Percentiles rank a stretch among this genome's conserved stretches.
These are phyloP conservation scores for Verruconis gallopava DNA, from an alignment of 2,329 filamentous ascomycete genomes.

Conservation along the genomic window DNA sequence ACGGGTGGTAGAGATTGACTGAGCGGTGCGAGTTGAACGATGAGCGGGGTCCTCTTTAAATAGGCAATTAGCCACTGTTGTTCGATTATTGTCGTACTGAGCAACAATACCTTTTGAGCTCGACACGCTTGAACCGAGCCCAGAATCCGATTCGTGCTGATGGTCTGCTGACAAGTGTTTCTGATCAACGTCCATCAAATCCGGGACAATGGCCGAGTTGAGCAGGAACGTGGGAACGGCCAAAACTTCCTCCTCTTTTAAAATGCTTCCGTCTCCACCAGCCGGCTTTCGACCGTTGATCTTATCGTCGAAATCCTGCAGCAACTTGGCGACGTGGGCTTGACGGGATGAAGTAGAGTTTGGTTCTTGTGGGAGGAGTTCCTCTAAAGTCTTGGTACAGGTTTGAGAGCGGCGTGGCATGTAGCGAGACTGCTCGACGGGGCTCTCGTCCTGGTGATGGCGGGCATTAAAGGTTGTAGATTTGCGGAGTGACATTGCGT, in stretches of 20 bases:
- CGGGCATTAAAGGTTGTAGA: conserved; percentile 36
- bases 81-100: conserved; percentile 3
- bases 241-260: conserved; percentile 36
- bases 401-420: conserved; percentile 36
- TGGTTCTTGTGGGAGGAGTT: conserved; percentile 28
- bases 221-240: conserved; percentile 34
- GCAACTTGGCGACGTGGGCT: conserved; percentile 30
- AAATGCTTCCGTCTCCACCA: conserved; percentile 20
- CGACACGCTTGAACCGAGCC: conserved; percentile 69
- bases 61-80: conserved; percentile 32
- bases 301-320: conserved; percentile 33
- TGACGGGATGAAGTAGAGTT: conserved; percentile 22
- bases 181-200: conserved; percentile 26
- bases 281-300: conserved; percentile 15
- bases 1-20: conserved; percentile 23
- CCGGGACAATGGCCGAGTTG: conserved; percentile 21
- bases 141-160: conserved; percentile 73
- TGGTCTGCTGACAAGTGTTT: conserved; percentile 35
- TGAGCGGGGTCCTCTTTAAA: conserved; percentile 16
- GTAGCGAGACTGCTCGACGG: conserved; percentile 24
- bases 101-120: conserved; percentile 32
- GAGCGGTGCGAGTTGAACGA: conserved; percentile 23
- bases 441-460: conserved; percentile 27
- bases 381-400: conserved; percentile 34
- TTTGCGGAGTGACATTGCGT: conserved; percentile 26